Conservation (phyloP, 1,284 basidiomycete species). For the Pseudozyma flocculosa region DNA sequence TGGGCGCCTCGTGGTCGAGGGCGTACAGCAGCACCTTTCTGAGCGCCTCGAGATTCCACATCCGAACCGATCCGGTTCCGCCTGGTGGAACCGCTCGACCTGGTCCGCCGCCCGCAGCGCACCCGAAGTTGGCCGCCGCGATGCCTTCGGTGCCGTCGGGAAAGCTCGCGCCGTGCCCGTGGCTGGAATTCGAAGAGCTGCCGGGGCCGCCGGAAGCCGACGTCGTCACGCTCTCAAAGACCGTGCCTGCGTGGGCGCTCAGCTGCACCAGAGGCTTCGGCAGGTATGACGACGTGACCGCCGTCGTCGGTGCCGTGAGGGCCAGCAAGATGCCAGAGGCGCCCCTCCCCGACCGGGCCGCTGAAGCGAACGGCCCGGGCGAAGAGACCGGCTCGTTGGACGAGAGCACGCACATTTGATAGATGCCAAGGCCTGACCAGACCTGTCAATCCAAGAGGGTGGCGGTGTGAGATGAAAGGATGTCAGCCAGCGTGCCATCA, state of each 20-base stretch:
- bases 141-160: slow-evolving; percentile 11
- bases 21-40: slow-evolving; percentile 32
- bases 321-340: slow-evolving; percentile 35
- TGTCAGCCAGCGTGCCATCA: too few relatives aligned
- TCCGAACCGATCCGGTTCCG: slow-evolving; percentile 29
- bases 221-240: slow-evolving; percentile 20
- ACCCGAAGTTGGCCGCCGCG: slow-evolving; percentile 33
- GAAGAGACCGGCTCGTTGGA: slow-evolving; percentile 6
- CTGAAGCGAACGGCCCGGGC: neutral
- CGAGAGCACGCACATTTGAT: slow-evolving; percentile 36
- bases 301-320: slow-evolving; percentile 23
- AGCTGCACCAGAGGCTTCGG: slow-evolving; percentile 19
- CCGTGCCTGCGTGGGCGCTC: slow-evolving; percentile 29
- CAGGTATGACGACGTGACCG: slow-evolving; percentile 9
- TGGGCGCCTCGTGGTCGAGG: slow-evolving; percentile 14
- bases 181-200: slow-evolving; percentile 10
- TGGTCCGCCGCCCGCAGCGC: slow-evolving; percentile 28
- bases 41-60: slow-evolving; percentile 47
- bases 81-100: slow-evolving; percentile 34
- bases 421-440: slow-evolving; percentile 37
- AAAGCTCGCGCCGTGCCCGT: slow-evolving; percentile 1
- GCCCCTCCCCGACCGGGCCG: neutral
- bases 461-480: too few relatives aligned
- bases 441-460: slow-evolving; percentile 9
- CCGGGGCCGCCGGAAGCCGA: slow-evolving; percentile 6